These are phyloP conservation scores for Camillea tinctor DNA, from an alignment of 2,329 filamentous ascomycete genomes.

Conservation along the genomic window DNA sequence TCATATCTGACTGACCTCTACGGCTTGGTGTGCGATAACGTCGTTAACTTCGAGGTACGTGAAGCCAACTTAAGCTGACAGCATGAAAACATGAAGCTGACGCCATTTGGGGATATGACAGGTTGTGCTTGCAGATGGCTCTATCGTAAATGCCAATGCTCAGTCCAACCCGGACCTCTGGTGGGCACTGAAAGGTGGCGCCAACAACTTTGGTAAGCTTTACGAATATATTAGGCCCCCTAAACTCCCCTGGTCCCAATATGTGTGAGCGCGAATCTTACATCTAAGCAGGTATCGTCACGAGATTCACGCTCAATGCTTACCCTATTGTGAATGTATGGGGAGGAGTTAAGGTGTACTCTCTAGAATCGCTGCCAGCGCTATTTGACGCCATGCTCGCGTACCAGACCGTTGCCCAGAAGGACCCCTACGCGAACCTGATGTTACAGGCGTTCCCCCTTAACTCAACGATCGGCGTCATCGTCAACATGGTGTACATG, in stretches of 20 bases:
- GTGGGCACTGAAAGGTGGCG: slow-evolving; percentile 29
- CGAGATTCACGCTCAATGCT: slow-evolving; percentile 25
- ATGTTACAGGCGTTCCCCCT: slow-evolving; percentile 29
- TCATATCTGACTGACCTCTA: slow-evolving; percentile 26
- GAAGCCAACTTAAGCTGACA: not conserved
- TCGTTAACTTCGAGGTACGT: slow-evolving; percentile 25
- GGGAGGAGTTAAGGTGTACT: slow-evolving; percentile 26
- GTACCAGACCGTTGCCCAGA: slow-evolving; percentile 26
- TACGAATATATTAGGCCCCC: not conserved
- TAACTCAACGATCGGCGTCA: slow-evolving; percentile 26
- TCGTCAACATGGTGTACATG: slow-evolving; percentile 31
- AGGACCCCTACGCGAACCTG: slow-evolving; percentile 33
- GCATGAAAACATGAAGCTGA: slow-evolving; percentile 6
- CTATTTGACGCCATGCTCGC: slow-evolving; percentile 26
- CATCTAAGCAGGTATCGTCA: slow-evolving; percentile 24
- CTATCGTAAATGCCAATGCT: slow-evolving; percentile 25
- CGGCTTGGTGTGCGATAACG: slow-evolving; percentile 26
- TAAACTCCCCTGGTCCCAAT: not conserved
- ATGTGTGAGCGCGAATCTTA: slow-evolving; percentile 9
- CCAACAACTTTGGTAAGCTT: slow-evolving; percentile 30
- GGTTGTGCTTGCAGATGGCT: slow-evolving; percentile 33
- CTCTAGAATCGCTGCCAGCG: slow-evolving; percentile 25
- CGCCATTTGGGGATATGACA: slow-evolving; percentile 9
- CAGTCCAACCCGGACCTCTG: slow-evolving; percentile 24
- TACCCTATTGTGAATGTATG: slow-evolving; percentile 27